Evolutionary conservation across 1,284 basidiomycete genomes (phyloP), one percentile per base, ranked within the genome.

Genomic region (Malassezia sympodialis): DNA sequence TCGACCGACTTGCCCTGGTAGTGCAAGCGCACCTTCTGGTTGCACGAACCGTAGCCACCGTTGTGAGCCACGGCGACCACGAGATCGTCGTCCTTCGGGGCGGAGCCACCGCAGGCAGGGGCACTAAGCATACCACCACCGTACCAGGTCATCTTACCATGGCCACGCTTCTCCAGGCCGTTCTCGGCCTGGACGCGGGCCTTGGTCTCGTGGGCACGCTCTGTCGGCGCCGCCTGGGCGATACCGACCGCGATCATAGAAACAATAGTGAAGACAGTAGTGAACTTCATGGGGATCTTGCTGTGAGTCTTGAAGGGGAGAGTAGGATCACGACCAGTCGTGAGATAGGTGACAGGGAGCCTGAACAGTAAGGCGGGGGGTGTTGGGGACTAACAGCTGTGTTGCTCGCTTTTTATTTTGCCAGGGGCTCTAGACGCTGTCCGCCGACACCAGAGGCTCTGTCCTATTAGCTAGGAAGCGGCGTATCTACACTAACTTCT

Each of bases 61-160:
- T 63, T 51, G 50, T 63, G 21, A 30, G 62, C 60, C 15, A 72
- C 69, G 19, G 70, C 70, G 8, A 61, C 69, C 8, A 72, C 48
- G 19, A 58, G 34, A n/a, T 62, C 62, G 23, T 58, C 27, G 53
- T 69, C 67, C 15, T 28, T 51, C 4, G 70, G 70, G 7, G 59
- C 58, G 1, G 55, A n/a, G 8, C 70, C 70, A 28, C 69, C 69
- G 53, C 70, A 72, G 15, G 69, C 67, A 1, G 70, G 70, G 50
- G 62, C 53, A 30, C 56, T 24, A 14, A 73, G 61, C 56, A 72
- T 69, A 17, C 26, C 28, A 41, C 69, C 69, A 14, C 41, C 61
- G 59, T 71, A 71, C 60, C 62, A 71, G 51, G 69, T 71, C 30
- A 66, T 42, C 50, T 50, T 49, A 30, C 66, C 66, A 12, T 21